Evolutionary conservation across 352 stramenopile genomes (phyloP), one percentile per base, ranked within the genome.

Genomic region (Pythium sukuiense): DNA sequence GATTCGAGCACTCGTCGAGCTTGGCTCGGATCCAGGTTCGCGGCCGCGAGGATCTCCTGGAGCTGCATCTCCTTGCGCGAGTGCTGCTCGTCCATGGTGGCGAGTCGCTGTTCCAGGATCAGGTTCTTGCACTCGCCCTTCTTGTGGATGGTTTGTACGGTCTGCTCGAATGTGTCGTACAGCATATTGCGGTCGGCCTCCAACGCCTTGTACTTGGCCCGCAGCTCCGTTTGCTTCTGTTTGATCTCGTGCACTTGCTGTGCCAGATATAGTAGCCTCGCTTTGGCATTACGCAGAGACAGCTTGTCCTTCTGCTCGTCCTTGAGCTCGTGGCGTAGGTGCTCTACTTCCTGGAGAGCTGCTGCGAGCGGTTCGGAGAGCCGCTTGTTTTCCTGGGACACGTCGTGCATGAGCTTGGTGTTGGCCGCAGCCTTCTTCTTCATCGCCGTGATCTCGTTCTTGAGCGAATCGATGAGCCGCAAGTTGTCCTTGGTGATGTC

Each of bases 401-500:
- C 93, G 48, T 98, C 93, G 65, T 93, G 77, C 88, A 98, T 97
- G 57, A 97, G 80, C 69, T 97, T 97, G 35, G 97, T 84, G 63
- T 97, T 97, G 3, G 81, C 84, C 12, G 87, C 71, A 0, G 89
- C 89, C 63, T 97, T 98, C 71, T 95, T 93, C 71, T 97, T 97
- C 88, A 98, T 97, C 6, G 93, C 87, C n/a, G 76, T 71, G 59
- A 98, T 89, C 75, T 98, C 89, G 63, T 89, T 86, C 77, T 98
- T 97, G 58, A 98, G 83, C 26, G 80, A 90, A 35, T 95, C 85
- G 56, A 98, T 98, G 46, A 98, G 81, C 11, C 90, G 85, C 26
- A 98, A 62, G 67, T 98, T 98, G 73, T 97, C 85, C 55, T 94
- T 91, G 16, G 94, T 98, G 65, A 98, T 98, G 65, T 97, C 91